Evolutionary conservation across 2,329 filamentous ascomycete species (phyloP).

Genomic region (Fusarium pseudonygamai): DNA sequence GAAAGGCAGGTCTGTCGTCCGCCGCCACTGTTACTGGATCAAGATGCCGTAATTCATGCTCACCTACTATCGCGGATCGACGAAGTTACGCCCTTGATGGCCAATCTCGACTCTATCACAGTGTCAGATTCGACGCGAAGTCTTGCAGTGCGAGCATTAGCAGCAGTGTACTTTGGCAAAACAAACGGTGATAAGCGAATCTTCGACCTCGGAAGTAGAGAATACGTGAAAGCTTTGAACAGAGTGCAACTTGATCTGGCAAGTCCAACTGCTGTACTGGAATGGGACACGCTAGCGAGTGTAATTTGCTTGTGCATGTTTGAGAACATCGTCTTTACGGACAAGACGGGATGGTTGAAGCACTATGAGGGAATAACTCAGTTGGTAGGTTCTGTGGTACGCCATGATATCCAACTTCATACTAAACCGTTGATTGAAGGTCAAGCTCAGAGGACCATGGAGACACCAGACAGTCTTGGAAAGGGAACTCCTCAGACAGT

Average conservation of each 20-base stretch:
- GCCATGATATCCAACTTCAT: fast-evolving
- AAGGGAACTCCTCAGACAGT: constrained; percentile 14
- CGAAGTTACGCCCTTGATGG: constrained; percentile 5
- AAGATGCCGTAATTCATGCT: constrained; percentile 2
- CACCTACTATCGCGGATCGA: constrained; percentile 5
- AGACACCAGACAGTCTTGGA: neutral
- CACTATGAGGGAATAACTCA: constrained; percentile 18
- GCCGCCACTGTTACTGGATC: neutral
- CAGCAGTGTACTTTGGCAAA: constrained; percentile 18
- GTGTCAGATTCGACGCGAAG: neutral
- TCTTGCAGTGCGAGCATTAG: constrained; percentile 8
- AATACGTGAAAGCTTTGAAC: neutral
- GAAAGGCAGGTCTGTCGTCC: neutral
- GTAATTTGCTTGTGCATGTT: constrained; percentile 21
- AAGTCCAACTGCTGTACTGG: neutral
- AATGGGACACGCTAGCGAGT: constrained; percentile 20
- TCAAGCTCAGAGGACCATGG: constrained; percentile 5
- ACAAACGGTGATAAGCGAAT: neutral
- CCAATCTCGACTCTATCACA: neutral
- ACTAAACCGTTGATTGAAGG: neutral
- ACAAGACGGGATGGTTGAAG: constrained; percentile 8
- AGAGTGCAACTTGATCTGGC: neutral
- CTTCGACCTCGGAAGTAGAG: neutral
- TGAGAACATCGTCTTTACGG: constrained; percentile 14
- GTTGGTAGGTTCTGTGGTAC: neutral